These are phyloP conservation scores for Thraustochytrium striatum DNA, from an alignment of 352 stramenopile genomes.

Conservation along the genomic window DNA sequence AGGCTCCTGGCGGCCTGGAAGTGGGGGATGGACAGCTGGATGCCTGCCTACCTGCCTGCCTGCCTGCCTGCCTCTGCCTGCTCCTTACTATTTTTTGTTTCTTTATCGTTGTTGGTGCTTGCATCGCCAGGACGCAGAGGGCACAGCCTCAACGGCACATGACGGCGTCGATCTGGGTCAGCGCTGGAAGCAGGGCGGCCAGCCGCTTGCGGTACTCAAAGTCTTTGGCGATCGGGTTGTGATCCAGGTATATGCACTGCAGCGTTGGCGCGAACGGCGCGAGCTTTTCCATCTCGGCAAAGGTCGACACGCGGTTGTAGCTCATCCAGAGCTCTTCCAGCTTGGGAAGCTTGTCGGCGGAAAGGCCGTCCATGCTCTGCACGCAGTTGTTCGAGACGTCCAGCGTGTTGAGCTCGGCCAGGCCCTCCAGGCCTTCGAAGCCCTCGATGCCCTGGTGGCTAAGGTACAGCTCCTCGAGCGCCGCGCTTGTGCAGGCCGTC, in stretches of 20 bases:
- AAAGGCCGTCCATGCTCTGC: constrained; percentile 40
- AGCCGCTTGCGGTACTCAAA: constrained; percentile 93
- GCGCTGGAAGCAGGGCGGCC: constrained; percentile 73
- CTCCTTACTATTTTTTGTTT: not conserved
- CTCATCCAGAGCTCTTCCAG: constrained; percentile 59
- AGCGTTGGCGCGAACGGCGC: constrained; percentile 55
- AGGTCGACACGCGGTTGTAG: constrained; percentile 47
- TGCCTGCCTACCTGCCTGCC: too few species aligned
- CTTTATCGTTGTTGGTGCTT: not conserved
- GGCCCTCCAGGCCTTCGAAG: constrained; percentile 65
- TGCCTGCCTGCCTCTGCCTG: not conserved
- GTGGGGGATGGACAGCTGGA: too few species aligned
- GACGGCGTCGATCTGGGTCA: constrained; percentile 88
- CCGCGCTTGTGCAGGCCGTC: constrained; percentile 74
- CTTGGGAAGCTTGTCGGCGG: constrained; percentile 30
- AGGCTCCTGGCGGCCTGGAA: too few species aligned
- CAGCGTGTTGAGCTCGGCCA: constrained; percentile 60
- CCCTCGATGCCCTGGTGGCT: constrained; percentile 91
- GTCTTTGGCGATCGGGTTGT: constrained; percentile 82
- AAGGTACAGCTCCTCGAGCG: constrained; percentile 94
- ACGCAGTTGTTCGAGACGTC: constrained; percentile 54
- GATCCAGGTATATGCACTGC: constrained; percentile 89
- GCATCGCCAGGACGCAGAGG: too few species aligned
- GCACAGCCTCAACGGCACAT: not conserved
- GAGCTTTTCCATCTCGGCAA: constrained; percentile 50